Conservation (phyloP, 2,329 filamentous ascomycete genomes). For the Coccinonectria pachysandricola region DNA sequence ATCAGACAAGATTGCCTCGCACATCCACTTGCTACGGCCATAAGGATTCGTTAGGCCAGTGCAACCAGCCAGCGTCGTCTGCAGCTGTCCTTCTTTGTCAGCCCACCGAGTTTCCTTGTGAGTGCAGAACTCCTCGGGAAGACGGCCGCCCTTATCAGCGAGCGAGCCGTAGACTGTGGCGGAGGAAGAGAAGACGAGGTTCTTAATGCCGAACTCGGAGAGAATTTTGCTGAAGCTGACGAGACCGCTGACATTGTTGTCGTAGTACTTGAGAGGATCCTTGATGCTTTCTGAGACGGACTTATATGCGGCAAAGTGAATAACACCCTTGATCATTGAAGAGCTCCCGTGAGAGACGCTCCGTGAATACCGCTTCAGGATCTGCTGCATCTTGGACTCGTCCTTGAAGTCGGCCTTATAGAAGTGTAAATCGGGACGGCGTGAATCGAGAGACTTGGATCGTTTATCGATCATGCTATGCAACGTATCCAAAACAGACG, state of each 20-base stretch:
- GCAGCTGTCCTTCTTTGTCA: conserved; percentile 7
- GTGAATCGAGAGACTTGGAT: conserved; percentile 9
- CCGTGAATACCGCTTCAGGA: conserved; percentile 23
- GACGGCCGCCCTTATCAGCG: conserved; percentile 37
- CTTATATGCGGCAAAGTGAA: conserved; percentile 61
- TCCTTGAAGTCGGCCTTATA: conserved; percentile 27
- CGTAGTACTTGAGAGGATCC: conserved; percentile 51
- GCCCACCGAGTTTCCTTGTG: conserved; percentile 30
- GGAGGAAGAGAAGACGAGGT: conserved; percentile 56
- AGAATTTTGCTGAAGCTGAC: conserved; percentile 48
- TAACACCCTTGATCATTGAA: conserved; percentile 35
- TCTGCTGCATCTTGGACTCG: conserved; percentile 21
- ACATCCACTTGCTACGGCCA: conserved; percentile 56
- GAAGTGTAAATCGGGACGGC: conserved; percentile 21
- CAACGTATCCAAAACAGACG: conserved; percentile 20
- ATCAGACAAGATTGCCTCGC: conserved; percentile 54
- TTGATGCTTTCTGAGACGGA: conserved; percentile 53
- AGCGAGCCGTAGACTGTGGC: conserved; percentile 54
- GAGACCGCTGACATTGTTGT: conserved; percentile 55
- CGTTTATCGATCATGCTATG: conserved; percentile 8
- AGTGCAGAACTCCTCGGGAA: conserved; percentile 47
- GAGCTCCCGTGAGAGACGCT: neutral
- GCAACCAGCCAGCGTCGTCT: conserved; percentile 28
- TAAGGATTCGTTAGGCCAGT: conserved; percentile 54
- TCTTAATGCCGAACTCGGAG: conserved; percentile 50